Conservation (phyloP, 805 yeast species). For the Myxozyma kluyveri region DNA sequence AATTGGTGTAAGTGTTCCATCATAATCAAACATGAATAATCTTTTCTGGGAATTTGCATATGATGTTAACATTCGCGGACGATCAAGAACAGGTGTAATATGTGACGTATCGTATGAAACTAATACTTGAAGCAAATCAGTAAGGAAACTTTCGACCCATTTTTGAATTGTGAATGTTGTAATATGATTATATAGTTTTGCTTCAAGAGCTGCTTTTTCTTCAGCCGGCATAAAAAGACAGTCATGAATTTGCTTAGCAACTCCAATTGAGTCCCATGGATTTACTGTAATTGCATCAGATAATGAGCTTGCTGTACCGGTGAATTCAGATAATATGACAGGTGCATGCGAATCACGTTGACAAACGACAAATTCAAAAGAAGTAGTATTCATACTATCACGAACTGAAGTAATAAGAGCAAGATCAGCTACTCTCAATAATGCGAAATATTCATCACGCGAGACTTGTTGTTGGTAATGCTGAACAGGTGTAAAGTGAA, state of each 20-base stretch:
- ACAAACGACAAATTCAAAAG: conserved; percentile 86
- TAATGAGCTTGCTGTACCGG: conserved; percentile 68
- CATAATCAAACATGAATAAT: conserved; percentile 88
- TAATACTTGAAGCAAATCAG: conserved; percentile 36
- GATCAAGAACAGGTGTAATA: conserved; percentile 78
- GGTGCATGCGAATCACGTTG: conserved; percentile 72
- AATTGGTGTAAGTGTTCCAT: conserved; percentile 95
- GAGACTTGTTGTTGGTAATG: conserved; percentile 89
- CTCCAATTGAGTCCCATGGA: conserved; percentile 96
- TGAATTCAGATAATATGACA: conserved; percentile 84
- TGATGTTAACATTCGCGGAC: conserved; percentile 58
- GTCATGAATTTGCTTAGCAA: conserved; percentile 76
- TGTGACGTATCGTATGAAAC: conserved; percentile 46
- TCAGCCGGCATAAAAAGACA: conserved; percentile 56
- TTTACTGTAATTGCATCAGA: conserved; percentile 66
- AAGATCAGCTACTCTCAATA: conserved; percentile 83
- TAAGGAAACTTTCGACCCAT: conserved; percentile 54
- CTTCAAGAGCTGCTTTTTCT: conserved; percentile 48
- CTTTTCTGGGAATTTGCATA: conserved; percentile 65
- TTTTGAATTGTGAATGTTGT: conserved; percentile 68
- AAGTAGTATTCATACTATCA: conserved; percentile 96
- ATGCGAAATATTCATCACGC: conserved; percentile 83
- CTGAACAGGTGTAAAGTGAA: conserved; percentile 82
- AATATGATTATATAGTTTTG: conserved; percentile 60
- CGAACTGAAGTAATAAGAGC: conserved; percentile 86